Evolutionary conservation across 768 basidiomycete species (phyloP).

Genomic region (Macrolepiota dolichaula): DNA sequence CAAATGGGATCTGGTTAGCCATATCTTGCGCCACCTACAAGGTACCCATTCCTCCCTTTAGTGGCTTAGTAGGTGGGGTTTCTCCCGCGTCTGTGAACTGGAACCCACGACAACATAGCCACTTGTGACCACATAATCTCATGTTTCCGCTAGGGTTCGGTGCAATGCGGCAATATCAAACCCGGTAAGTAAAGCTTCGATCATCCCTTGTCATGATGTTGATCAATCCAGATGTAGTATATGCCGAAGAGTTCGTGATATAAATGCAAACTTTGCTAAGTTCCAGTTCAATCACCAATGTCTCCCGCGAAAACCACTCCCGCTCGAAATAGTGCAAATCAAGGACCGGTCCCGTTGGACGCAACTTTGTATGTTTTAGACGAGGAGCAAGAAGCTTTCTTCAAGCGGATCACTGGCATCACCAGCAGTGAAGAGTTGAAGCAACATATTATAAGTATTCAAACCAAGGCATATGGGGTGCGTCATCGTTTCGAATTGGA

Average conservation of each 20-base stretch:
- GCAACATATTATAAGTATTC: conserved; percentile 27
- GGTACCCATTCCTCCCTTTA: not conserved
- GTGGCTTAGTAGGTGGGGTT: not conserved
- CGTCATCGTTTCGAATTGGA: not conserved
- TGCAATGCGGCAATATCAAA: not conserved
- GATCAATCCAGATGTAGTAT: not conserved
- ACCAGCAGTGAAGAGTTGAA: conserved; percentile 25
- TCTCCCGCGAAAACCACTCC: not conserved
- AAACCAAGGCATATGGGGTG: conserved; percentile 28
- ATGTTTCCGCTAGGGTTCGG: not conserved
- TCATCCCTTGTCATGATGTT: not conserved
- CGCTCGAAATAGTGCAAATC: not conserved
- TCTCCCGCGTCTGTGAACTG: not conserved
- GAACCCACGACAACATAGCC: not conserved
- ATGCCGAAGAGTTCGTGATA: not conserved
- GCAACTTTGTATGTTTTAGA: conserved; percentile 12
- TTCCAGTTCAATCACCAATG: not conserved
- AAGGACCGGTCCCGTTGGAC: not conserved
- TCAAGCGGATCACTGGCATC: conserved; percentile 27
- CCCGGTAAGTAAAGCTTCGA: not conserved
- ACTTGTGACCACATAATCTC: not conserved
- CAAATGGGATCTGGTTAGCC: not conserved
- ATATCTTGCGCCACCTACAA: not conserved
- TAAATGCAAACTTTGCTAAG: not conserved
- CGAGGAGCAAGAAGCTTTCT: conserved; percentile 21